A percentile compares a stretch with the other conserved stretches of the same genome.
Evolutionary conservation across 352 stramenopile genomes (phyloP).

Genomic region (Globisporangium perplexum): DNA sequence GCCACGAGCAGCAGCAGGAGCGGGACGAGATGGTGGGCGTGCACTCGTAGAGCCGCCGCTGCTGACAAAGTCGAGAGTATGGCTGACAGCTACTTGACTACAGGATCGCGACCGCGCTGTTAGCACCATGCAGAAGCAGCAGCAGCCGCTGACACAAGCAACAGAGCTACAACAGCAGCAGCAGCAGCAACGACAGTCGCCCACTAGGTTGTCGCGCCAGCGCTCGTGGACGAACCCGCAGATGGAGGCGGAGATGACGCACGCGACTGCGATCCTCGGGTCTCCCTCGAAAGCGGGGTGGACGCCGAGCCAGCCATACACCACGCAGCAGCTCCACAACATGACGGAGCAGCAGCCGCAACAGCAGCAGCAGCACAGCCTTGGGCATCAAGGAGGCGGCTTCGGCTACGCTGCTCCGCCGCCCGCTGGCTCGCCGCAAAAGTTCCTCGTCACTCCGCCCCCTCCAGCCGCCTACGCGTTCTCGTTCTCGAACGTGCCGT

Average conservation of each 20-base stretch:
- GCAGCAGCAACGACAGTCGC: conserved; percentile 4
- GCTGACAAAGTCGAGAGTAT: too few species aligned
- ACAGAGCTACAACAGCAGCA: conserved; percentile 3
- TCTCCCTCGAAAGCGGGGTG: conserved; percentile 6
- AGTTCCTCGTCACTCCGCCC: background rate
- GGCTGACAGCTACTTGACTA: too few species aligned
- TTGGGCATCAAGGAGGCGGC: background rate
- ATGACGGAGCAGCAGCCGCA: conserved; percentile 10
- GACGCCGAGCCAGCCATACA: background rate
- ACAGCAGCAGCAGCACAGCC: conserved; percentile 7
- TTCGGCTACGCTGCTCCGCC: background rate
- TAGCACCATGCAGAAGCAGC: conserved; percentile 9
- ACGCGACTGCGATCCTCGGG: conserved; percentile 4
- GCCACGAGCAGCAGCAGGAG: conserved; percentile 46
- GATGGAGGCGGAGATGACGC: conserved; percentile 9
- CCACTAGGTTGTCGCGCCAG: conserved; percentile 7
- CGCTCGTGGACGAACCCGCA: conserved; percentile 8
- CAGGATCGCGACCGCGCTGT: conserved; percentile 13
- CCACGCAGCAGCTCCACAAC: conserved; percentile 6
- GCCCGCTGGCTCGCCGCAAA: conserved; percentile 5
- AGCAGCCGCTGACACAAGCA: background rate
- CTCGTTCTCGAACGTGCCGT: conserved; percentile 18
- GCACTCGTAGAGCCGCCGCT: too few species aligned
- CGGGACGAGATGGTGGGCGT: conserved; percentile 33
- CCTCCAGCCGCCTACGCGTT: conserved; percentile 11